Evolutionary conservation across 2,329 filamentous ascomycete genomes (phyloP), one percentile per base, ranked within the genome.

Genomic region (Colletotrichum cuscutae): DNA sequence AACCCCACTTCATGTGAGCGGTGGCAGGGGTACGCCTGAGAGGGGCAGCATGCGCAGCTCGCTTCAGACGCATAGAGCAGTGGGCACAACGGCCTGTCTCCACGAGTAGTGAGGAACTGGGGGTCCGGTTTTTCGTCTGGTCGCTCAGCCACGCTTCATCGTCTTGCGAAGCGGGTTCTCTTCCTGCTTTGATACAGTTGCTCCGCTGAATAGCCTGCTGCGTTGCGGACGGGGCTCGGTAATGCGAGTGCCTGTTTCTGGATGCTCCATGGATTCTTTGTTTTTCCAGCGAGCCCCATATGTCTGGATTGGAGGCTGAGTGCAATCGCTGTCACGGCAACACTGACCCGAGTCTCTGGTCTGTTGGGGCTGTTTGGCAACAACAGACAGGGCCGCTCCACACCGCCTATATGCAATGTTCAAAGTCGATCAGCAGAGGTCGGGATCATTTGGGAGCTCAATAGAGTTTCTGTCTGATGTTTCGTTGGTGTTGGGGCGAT

Each of bases 141-240:
- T 58, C 26, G 37, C 71, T 65, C 71, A 73, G 71, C 71, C 71
- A 73, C 67, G 60, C 68, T 65, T 65, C 71, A 73, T 52, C 13
- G 6, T 15, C 49, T 54, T 67, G n/a, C 37, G 59, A 63, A 53
- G 65, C 59, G 37, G 32, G 54, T 13, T 46, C 58, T 35, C 30
- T 61, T 49, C 26, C 49, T 58, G 46, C 56, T 53, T 62, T 61
- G 60, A 35, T n/a, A 30, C n/a, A 30, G 8, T 15, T 30, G 26
- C 22, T 37, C 65, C 65, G 65, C 35, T 60, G 19, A 46, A 54
- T n/a, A 53, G 42, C 42, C 42, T 54, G 42, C 37, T 42, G 54
- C 35, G 22, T 67, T 37, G 46, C n/a, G 46, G 37, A 57, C 37
- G 26, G 58, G 52, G 24, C 9, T 32, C 19, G 56, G 37, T 19